Conservation (phyloP, 441 rosid species). For the Mallotus japonicus region DNA sequence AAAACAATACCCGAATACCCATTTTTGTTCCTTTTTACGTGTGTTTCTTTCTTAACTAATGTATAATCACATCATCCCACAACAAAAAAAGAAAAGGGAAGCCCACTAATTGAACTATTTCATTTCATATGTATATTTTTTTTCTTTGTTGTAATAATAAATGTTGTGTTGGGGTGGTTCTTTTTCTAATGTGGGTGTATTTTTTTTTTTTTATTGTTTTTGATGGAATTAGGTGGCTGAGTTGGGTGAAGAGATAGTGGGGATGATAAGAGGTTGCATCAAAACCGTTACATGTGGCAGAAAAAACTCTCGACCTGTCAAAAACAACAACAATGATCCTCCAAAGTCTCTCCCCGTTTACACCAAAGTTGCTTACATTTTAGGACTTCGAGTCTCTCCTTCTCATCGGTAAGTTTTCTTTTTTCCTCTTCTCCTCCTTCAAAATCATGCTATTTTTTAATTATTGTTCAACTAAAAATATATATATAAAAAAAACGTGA, state of each 20-base stretch:
- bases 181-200: background rate
- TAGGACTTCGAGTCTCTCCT: conserved; percentile 96
- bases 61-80: background rate
- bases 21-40: background rate
- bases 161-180: background rate
- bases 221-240: conserved; percentile 75
- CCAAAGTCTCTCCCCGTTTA: conserved; percentile 51
- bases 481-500: too few relatives aligned
- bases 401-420: conserved; percentile 52
- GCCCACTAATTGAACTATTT: background rate
- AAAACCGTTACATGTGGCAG: conserved; percentile 92
- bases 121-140: background rate
- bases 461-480: too few relatives aligned
- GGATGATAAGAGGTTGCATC: conserved; percentile 91
- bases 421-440: background rate
- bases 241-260: conserved; percentile 71
- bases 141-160: background rate
- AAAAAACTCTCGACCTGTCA: conserved; percentile 39
- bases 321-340: conserved; percentile 23
- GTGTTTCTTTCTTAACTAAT: background rate
- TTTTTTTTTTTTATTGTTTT: background rate
- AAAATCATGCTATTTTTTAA: too few relatives aligned
- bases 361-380: conserved; percentile 84
- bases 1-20: background rate
- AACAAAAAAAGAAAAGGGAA: background rate